Percentiles rank a stretch among this genome's conserved stretches.
Evolutionary conservation across 306 rosid species (phyloP).

Genomic region (Dalbergia oliveri): DNA sequence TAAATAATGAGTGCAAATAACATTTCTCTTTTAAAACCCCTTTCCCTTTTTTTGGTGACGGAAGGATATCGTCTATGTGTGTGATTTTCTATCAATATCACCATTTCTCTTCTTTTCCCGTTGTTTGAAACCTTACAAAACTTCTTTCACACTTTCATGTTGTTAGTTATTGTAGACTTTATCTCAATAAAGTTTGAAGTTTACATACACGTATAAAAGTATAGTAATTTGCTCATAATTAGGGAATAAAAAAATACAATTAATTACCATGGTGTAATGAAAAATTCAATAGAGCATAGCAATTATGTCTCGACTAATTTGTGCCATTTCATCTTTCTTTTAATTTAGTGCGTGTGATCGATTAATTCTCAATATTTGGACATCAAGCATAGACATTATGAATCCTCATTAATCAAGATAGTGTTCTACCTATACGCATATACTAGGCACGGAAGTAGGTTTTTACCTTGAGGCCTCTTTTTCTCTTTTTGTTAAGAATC

Average conservation of each 20-base stretch:
- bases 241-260: not conserved
- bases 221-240: not conserved
- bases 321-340: too few species aligned
- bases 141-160: slow-evolving; percentile 39
- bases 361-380: not conserved
- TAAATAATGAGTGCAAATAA: too few species aligned
- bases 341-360: too few species aligned
- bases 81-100: slow-evolving; percentile 37
- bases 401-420: slow-evolving; percentile 23
- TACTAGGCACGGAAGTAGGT: slow-evolving; percentile 32
- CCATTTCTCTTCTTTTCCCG: not conserved
- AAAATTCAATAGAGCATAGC: too few species aligned
- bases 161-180: not conserved
- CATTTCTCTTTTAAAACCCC: not conserved
- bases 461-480: slow-evolving; percentile 29
- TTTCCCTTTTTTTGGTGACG: slow-evolving; percentile 41
- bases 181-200: slow-evolving; percentile 18
- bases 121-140: slow-evolving; percentile 24
- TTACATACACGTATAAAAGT: not conserved
- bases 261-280: too few species aligned
- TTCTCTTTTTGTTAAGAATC: not conserved
- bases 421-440: slow-evolving; percentile 28
- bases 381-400: not conserved
- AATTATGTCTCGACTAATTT: too few species aligned
- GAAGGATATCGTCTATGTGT: slow-evolving; percentile 19